Evolutionary conservation across 2,329 filamentous ascomycete species (phyloP).

Genomic region (Parafenestella ontariensis): DNA sequence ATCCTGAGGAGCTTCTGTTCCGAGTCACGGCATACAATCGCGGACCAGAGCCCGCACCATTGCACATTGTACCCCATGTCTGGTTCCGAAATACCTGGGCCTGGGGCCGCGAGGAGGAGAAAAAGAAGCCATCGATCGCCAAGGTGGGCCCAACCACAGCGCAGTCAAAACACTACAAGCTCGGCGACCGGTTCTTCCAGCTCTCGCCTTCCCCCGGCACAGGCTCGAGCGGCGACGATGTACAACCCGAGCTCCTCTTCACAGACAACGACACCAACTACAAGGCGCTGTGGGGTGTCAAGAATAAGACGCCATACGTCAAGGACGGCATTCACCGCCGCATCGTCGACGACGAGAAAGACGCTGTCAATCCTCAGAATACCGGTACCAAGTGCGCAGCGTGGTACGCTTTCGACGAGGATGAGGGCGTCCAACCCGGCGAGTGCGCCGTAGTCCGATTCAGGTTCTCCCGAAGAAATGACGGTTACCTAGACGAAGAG

Average conservation of each 20-base stretch:
- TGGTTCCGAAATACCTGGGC: constrained; percentile 99
- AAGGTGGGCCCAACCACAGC: constrained; percentile 71
- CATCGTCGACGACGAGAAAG: constrained; percentile 82
- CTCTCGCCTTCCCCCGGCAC: constrained; percentile 90
- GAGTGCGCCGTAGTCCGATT: constrained; percentile 97
- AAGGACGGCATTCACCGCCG: constrained; percentile 94
- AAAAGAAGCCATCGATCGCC: constrained; percentile 81
- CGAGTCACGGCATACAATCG: constrained; percentile 96
- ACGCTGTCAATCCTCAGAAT: constrained; percentile 79
- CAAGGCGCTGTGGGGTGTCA: constrained; percentile 73
- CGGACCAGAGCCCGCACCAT: constrained; percentile 84
- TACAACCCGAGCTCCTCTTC: constrained; percentile 85
- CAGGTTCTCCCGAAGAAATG: constrained; percentile 77
- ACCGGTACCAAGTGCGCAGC: constrained; percentile 88
- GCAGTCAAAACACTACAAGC: constrained; percentile 77
- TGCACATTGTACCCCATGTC: constrained; percentile 93
- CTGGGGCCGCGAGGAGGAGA: constrained; percentile 80
- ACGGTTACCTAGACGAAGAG: constrained; percentile 88
- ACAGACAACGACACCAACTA: constrained; percentile 97
- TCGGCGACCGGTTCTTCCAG: constrained; percentile 84
- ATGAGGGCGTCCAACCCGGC: constrained; percentile 83
- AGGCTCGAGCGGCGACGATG: constrained; percentile 78
- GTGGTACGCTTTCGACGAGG: constrained; percentile 92
- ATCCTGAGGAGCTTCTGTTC: constrained; percentile 90
- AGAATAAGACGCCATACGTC: constrained; percentile 82